phyloP scores from a whole-genome alignment of 139 green algal species.

The Coelastrella sp. region DNA sequence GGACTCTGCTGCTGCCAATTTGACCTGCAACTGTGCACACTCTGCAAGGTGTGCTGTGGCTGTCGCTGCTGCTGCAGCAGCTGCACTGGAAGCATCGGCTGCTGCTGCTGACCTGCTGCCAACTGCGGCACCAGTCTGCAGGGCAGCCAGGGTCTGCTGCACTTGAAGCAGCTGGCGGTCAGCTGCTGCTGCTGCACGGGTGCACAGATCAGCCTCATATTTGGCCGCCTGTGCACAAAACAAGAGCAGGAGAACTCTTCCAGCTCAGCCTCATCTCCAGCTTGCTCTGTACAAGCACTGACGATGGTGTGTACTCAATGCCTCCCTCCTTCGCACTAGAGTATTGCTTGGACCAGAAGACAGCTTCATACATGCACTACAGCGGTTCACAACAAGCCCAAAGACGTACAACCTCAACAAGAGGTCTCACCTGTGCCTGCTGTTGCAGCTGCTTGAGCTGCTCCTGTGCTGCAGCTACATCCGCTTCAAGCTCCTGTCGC shows the following conservation, averaged over 20 bases:
- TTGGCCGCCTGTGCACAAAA: slow-evolving; percentile 20
- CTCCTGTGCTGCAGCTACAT: slow-evolving; percentile 19
- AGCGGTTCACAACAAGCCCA: not conserved
- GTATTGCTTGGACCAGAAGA: no score
- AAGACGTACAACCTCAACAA: not conserved
- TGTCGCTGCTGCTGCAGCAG: slow-evolving; percentile 2
- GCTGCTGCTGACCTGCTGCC: not conserved
- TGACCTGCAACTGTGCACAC: slow-evolving; percentile 42
- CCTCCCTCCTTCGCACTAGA: no score
- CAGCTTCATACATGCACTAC: not conserved
- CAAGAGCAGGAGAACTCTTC: not conserved
- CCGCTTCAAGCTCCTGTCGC: not conserved
- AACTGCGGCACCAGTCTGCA: slow-evolving; percentile 28
- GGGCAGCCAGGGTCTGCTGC: slow-evolving; percentile 32
- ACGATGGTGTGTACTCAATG: no score
- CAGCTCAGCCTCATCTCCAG: no score
- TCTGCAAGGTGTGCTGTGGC: slow-evolving; percentile 29
- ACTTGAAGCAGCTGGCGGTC: slow-evolving; percentile 41
- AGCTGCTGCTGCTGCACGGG: slow-evolving; percentile 23
- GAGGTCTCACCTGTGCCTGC: slow-evolving; percentile 14
- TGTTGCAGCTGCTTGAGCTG: not conserved
- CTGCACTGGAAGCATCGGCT: not conserved
- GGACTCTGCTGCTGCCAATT: slow-evolving; percentile 32
- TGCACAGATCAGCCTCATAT: slow-evolving; percentile 39
- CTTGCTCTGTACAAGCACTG: no score